Percentiles rank a stretch among this genome's conserved stretches.
These are phyloP conservation scores for Pecoramyces ruminantium DNA, from an alignment of 192 early-diverging fungal species.

Conservation along the genomic window DNA sequence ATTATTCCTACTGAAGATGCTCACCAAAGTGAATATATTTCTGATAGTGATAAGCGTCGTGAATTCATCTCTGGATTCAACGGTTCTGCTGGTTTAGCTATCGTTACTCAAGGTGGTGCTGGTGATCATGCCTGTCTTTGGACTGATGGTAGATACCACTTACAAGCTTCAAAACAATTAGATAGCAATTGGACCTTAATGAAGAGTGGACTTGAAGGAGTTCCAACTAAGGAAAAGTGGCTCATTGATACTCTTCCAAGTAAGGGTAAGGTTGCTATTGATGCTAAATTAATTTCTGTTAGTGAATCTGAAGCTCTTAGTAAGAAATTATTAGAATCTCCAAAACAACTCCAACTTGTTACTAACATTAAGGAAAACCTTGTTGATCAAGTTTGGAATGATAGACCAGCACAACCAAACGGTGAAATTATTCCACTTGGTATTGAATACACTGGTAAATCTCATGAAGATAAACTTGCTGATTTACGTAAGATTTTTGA, in stretches of 20 bases:
- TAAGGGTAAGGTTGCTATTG: conserved; percentile 75
- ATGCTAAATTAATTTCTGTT: conserved; percentile 69
- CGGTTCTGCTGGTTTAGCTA: conserved; percentile 92
- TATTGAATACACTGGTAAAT: conserved; percentile 44
- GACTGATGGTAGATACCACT: conserved; percentile 94
- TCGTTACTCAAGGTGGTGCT: conserved; percentile 45
- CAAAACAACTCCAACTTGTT: conserved; percentile 31
- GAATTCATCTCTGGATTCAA: conserved; percentile 86
- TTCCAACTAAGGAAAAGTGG: conserved; percentile 82
- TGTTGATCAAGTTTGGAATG: conserved; percentile 70
- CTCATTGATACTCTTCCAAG: conserved; percentile 50
- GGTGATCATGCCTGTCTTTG: conserved; percentile 56
- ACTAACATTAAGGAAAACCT: conserved; percentile 62
- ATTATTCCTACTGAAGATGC: conserved; percentile 91
- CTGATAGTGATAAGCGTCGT: conserved; percentile 71
- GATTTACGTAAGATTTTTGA: conserved; percentile 14
- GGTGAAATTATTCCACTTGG: conserved; percentile 47
- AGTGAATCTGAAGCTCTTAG: conserved; percentile 39
- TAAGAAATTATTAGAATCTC: conserved; percentile 26
- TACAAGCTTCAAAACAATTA: conserved; percentile 85
- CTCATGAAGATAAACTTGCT: conserved; percentile 2
- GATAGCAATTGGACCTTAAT: conserved; percentile 86
- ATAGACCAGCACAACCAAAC: conserved; percentile 54
- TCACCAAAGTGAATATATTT: conserved; percentile 96
- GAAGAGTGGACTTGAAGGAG: conserved; percentile 74